A percentile compares a stretch with the other conserved stretches of the same genome.
phyloP scores from a whole-genome alignment of 2,329 filamentous ascomycete genomes.

The Cladophialophora immunda region DNA sequence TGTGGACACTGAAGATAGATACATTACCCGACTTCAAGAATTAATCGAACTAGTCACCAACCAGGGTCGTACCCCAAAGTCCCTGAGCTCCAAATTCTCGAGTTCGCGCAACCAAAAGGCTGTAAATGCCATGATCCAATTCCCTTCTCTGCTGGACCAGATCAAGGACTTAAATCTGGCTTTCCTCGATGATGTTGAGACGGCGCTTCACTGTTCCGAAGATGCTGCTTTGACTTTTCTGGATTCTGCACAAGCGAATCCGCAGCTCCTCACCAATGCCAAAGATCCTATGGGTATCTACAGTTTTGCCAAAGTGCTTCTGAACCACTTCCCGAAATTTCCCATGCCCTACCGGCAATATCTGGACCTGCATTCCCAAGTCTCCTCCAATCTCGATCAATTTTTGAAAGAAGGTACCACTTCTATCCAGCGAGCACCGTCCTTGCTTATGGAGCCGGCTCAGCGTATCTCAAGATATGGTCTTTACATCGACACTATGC shows the following conservation, averaged over 20 bases:
- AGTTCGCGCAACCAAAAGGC: constrained; percentile 39
- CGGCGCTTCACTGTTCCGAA: constrained; percentile 82
- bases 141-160: constrained; percentile 79
- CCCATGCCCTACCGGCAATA: constrained; percentile 92
- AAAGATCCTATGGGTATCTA: constrained; percentile 81
- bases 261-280: constrained; percentile 58
- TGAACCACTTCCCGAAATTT: constrained; percentile 94
- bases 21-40: constrained; percentile 86
- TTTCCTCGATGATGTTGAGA: constrained; percentile 79
- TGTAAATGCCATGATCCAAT: constrained; percentile 52
- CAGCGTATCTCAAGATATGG: constrained; percentile 94
- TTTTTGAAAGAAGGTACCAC: constrained; percentile 76
- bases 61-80: constrained; percentile 75
- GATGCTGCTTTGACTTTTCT: constrained; percentile 75
- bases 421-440: constrained; percentile 87
- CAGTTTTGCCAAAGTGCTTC: constrained; percentile 79
- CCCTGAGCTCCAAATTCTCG: constrained; percentile 71
- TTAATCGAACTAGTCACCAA: constrained; percentile 81
- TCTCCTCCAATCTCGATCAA: constrained; percentile 79
- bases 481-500: constrained; percentile 92
- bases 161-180: constrained; percentile 83
- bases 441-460: constrained; percentile 93
- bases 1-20: constrained; percentile 92
- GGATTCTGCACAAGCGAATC: constrained; percentile 49
- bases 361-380: constrained; percentile 87